Evolutionary conservation across 192 early-diverging fungal species (phyloP), one percentile per base, ranked within the genome.

Genomic region (Chytriomyces sp.): DNA sequence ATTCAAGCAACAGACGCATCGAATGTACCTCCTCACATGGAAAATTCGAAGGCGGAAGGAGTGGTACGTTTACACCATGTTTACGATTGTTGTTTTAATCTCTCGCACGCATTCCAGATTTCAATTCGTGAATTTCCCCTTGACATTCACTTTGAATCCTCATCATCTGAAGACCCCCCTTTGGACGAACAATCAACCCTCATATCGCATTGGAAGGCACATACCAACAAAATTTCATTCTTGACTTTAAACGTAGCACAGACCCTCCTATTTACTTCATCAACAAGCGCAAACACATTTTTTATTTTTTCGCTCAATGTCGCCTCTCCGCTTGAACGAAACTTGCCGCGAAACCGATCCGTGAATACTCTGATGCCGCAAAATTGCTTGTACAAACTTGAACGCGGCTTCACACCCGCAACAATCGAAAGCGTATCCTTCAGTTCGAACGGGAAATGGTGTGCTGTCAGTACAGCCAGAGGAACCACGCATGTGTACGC

Each of bases 351-450:
- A n/a, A n/a, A n/a, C n/a, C n/a, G n/a, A n/a, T n/a, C n/a, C n/a
- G n/a, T n/a, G n/a, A n/a, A 24, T 50, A 13, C 35, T n/a, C 74
- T 53, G 49, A 67, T 26, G 9, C 61, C 11, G 10, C 62, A 66
- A 11, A 65, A 68, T 9, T 87, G 86, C 77, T 45, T 95, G 8
- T 95, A 94, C 69, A 88, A 87, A 50, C 84, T 94, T 45, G 85
- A 93, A n/a, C 87, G 94, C 20, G 94, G 94, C 7, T 91, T 88
- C 71, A 95, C 94, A 0, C 83, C 90, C 64, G 94, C 93, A 7
- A 86, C 79, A 35, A 86, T 95, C 13, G 91, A 93, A 71, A 74
- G 70, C 72, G 86, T 91, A 61, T 77, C 86, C 2, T 94, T 93
- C 68, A 91, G 89, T 18, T 61, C 80, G 5, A 92, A 94, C 67